Evolutionary conservation across 768 basidiomycete genomes (phyloP).

Genomic region (Podaxis sp.): DNA sequence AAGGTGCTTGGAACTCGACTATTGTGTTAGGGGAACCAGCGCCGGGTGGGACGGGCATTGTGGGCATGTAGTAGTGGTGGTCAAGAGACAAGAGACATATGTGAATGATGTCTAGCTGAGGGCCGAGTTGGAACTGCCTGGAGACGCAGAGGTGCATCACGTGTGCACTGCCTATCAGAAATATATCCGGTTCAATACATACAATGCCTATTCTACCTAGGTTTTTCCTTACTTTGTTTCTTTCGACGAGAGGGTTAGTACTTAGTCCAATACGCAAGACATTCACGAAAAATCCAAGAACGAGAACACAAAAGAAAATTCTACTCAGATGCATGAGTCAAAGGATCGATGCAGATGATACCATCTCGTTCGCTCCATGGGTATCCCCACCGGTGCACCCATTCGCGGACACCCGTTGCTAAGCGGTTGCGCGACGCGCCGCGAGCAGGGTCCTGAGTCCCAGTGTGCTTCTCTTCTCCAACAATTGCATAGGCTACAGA

Average conservation of each 20-base stretch:
- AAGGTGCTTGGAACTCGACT: not conserved
- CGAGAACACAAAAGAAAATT: constrained; percentile 6
- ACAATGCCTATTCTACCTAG: not conserved
- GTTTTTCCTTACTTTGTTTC: constrained; percentile 9
- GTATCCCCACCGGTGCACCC: constrained; percentile 93
- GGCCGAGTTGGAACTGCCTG: constrained; percentile 5
- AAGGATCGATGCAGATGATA: constrained; percentile 82
- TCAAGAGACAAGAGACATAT: constrained; percentile 11
- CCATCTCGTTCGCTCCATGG: constrained; percentile 95
- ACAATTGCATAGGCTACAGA: constrained; percentile 79
- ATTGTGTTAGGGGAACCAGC: not conserved
- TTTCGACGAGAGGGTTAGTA: constrained; percentile 6
- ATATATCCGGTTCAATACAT: constrained; percentile 9
- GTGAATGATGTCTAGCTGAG: not conserved
- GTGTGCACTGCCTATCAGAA: constrained; percentile 4
- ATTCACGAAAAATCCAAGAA: not conserved
- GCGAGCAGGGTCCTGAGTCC: constrained; percentile 79
- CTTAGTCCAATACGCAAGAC: constrained; percentile 1
- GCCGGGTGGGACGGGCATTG: not conserved
- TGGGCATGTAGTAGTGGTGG: constrained; percentile 1
- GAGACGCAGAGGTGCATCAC: constrained; percentile 6
- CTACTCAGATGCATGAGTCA: constrained; percentile 65
- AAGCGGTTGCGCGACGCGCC: constrained; percentile 84
- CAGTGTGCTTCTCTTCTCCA: constrained; percentile 96
- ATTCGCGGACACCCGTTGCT: constrained; percentile 85